Evolutionary conservation across 495 filamentous ascomycete species (phyloP).

Genomic region (Filosporella fistucella): DNA sequence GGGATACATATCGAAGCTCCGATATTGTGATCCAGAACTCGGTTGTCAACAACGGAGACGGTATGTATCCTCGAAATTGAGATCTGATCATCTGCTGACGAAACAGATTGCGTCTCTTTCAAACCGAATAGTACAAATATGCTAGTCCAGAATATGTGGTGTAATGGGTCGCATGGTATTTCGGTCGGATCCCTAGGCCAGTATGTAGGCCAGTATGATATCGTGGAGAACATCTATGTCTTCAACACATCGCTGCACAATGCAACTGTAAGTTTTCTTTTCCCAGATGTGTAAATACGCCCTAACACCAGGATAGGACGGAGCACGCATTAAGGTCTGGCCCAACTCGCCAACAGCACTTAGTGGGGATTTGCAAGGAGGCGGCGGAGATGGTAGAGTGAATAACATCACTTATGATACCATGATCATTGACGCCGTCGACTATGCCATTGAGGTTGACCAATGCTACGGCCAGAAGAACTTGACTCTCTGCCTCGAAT

Average conservation of each 20-base stretch:
- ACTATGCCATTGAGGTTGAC: slow-evolving; percentile 61
- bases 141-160: slow-evolving; percentile 63
- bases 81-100: background rate
- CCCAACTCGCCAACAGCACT: slow-evolving; percentile 46
- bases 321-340: slow-evolving; percentile 71
- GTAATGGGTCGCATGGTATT: slow-evolving; percentile 72
- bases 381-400: slow-evolving; percentile 46
- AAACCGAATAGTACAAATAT: slow-evolving; percentile 76
- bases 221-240: slow-evolving; percentile 60
- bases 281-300: background rate
- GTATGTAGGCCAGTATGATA: slow-evolving; percentile 57
- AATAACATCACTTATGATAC: slow-evolving; percentile 52
- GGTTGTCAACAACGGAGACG: slow-evolving; percentile 64
- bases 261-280: slow-evolving; percentile 32
- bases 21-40: slow-evolving; percentile 67
- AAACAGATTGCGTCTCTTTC: slow-evolving; percentile 65
- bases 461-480: slow-evolving; percentile 66
- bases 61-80: slow-evolving; percentile 24
- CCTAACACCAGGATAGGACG: slow-evolving; percentile 33
- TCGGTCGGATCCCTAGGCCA: slow-evolving; percentile 66
- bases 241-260: slow-evolving; percentile 66
- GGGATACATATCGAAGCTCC: slow-evolving; percentile 62
- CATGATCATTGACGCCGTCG: slow-evolving; percentile 52
- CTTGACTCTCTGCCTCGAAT: slow-evolving; percentile 54
- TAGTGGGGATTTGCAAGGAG: slow-evolving; percentile 55